Conservation (phyloP, 2,329 filamentous ascomycete species). For the Pseudocercospora crystallina region DNA sequence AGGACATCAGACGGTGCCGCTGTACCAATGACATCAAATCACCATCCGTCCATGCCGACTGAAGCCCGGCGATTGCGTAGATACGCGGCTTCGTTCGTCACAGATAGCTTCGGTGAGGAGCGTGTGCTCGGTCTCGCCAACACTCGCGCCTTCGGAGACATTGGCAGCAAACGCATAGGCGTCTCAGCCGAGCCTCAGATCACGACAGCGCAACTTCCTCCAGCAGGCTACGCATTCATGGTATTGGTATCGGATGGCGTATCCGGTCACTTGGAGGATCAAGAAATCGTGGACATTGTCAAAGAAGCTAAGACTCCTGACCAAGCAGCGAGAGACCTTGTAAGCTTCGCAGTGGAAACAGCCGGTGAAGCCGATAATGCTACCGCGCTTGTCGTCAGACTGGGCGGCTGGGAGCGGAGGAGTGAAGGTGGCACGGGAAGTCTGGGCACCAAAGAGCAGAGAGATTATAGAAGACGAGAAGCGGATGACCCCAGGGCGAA, state of each 20-base stretch:
- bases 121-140: constrained; percentile 92
- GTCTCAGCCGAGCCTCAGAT: constrained; percentile 94
- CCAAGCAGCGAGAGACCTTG: constrained; percentile 74
- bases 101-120: constrained; percentile 96
- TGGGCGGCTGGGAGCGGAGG: constrained; percentile 67
- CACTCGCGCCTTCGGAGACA: constrained; percentile 90
- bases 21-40: constrained; percentile 80
- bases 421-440: constrained; percentile 85
- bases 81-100: constrained; percentile 83
- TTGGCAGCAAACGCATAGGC: constrained; percentile 85
- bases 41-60: constrained; percentile 83
- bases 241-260: constrained; percentile 88
- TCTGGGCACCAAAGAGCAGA: constrained; percentile 85
- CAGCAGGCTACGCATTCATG: constrained; percentile 85
- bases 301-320: constrained; percentile 93
- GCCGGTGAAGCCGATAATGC: constrained; percentile 62
- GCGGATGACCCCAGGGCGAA: constrained; percentile 77
- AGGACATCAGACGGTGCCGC: constrained; percentile 79
- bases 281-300: constrained; percentile 93
- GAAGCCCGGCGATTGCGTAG: constrained; percentile 82
- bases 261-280: constrained; percentile 79
- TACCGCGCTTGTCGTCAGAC: constrained; percentile 61
- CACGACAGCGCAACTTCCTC: constrained; percentile 71
- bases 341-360: constrained; percentile 86
- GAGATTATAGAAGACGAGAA: constrained; percentile 78